Evolutionary conservation across 2,329 filamentous ascomycete genomes (phyloP).

Genomic region (Iodosphaeria phyllophila): DNA sequence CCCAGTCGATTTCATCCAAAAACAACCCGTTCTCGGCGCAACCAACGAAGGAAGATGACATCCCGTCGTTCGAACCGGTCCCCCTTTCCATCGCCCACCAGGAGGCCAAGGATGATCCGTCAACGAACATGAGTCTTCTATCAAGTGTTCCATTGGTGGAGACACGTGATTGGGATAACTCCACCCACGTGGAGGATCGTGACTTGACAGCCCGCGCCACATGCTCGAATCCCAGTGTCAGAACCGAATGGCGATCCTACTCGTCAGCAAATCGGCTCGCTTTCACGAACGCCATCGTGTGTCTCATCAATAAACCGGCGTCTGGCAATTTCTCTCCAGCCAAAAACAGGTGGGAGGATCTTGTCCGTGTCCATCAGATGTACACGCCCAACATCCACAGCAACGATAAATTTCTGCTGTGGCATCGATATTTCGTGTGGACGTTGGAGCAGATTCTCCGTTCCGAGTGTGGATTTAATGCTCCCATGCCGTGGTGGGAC

Average conservation of each 20-base stretch:
- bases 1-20: too few relatives aligned
- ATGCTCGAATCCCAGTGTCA: conserved; percentile 10
- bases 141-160: too few relatives aligned
- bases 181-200: too few relatives aligned
- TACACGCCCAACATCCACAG: conserved; percentile 15
- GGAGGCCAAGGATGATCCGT: too few relatives aligned
- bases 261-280: conserved; percentile 11
- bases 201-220: too few relatives aligned
- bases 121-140: too few relatives aligned
- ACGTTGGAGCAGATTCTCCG: conserved; percentile 8
- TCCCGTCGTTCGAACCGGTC: too few relatives aligned
- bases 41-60: too few relatives aligned
- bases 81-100: too few relatives aligned
- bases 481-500: conserved; percentile 16
- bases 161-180: too few relatives aligned
- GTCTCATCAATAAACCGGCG: conserved; percentile 10
- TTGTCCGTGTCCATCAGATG: conserved; percentile 13
- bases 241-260: conserved; percentile 15
- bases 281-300: conserved; percentile 12
- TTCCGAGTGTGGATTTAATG: conserved; percentile 14
- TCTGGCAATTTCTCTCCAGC: conserved; percentile 10
- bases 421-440: conserved; percentile 11
- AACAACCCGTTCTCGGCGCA: too few relatives aligned
- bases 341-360: conserved; percentile 14
- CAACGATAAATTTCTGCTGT: conserved; percentile 13